These are phyloP conservation scores for Boletus eberwhitei DNA, from an alignment of 768 basidiomycete genomes.

Conservation along the genomic window DNA sequence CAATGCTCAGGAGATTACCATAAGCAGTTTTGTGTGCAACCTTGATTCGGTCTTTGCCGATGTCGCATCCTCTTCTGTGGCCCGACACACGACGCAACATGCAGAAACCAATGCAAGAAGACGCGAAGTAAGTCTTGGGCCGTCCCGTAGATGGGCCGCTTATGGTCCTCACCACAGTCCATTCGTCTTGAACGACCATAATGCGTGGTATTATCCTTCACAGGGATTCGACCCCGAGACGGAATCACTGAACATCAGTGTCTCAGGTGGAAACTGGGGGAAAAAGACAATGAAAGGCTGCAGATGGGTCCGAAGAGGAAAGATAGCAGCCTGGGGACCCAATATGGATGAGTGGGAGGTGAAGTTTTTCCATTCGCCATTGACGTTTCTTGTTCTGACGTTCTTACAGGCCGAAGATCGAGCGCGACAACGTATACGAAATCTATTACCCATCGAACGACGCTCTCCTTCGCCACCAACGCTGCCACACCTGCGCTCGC, in stretches of 20 bases:
- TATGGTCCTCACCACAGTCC: conserved; percentile 22
- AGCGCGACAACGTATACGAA: conserved; percentile 74
- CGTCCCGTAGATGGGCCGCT: conserved; percentile 3
- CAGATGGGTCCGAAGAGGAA: conserved; percentile 79
- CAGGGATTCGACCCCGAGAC: conserved; percentile 68
- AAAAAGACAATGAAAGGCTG: conserved; percentile 72
- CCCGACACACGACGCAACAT: conserved; percentile 4
- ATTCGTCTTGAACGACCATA: conserved; percentile 65
- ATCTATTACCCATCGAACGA: conserved; percentile 54
- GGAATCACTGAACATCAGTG: conserved; percentile 46
- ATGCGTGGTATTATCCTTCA: conserved; percentile 84
- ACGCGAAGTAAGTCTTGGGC: conserved; percentile 26
- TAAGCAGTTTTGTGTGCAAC: neutral
- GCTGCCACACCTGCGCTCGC: conserved; percentile 73
- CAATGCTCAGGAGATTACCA: neutral
- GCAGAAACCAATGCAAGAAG: conserved; percentile 32
- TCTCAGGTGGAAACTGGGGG: conserved; percentile 77
- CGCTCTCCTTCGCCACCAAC: conserved; percentile 71
- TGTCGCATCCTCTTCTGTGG: neutral
- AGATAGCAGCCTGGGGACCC: conserved; percentile 82
- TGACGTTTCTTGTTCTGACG: conserved; percentile 12
- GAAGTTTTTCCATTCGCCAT: conserved; percentile 2
- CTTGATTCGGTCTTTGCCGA: conserved; percentile 24
- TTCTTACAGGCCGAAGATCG: conserved; percentile 68
- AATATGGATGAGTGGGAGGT: conserved; percentile 87